phyloP scores from a whole-genome alignment of 2,329 filamentous ascomycete species.

The Myrmaecium sp. region DNA sequence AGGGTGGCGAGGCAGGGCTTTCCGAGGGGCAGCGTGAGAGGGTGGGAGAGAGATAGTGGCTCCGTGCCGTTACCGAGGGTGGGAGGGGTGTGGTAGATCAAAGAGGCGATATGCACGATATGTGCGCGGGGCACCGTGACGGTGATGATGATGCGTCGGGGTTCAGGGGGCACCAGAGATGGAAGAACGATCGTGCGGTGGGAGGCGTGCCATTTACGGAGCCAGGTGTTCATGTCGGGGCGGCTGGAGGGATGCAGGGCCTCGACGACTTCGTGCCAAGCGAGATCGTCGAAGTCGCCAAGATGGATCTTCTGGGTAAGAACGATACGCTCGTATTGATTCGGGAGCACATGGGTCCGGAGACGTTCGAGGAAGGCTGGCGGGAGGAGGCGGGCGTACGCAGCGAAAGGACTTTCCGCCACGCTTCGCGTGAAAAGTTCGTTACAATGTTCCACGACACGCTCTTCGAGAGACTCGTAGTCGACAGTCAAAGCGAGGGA shows the following conservation, averaged over 20 bases:
- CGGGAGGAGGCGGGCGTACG: slow-evolving; percentile 33
- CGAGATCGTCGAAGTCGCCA: slow-evolving; percentile 32
- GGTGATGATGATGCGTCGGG: slow-evolving; percentile 61
- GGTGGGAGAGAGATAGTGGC: slow-evolving; percentile 1
- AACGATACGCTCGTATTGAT: slow-evolving; percentile 36
- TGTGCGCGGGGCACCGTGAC: slow-evolving; percentile 76
- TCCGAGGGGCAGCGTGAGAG: slow-evolving; percentile 31
- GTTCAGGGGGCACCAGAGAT: slow-evolving; percentile 13
- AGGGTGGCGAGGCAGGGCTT: slow-evolving; percentile 48
- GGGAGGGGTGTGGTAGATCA: slow-evolving; percentile 34
- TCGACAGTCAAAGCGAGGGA: slow-evolving; percentile 50
- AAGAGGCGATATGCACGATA: slow-evolving; percentile 64
- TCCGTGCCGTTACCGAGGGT: neutral
- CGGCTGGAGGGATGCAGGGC: slow-evolving; percentile 29
- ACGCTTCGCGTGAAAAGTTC: slow-evolving; percentile 30
- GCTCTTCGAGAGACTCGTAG: slow-evolving; percentile 62
- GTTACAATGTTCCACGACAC: no score
- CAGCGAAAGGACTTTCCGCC: slow-evolving; percentile 27
- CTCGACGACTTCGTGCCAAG: slow-evolving; percentile 36
- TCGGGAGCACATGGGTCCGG: slow-evolving; percentile 27
- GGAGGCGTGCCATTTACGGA: slow-evolving; percentile 36
- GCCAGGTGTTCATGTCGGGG: slow-evolving; percentile 31
- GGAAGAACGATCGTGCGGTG: slow-evolving; percentile 10
- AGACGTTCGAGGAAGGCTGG: slow-evolving; percentile 32
- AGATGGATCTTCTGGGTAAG: slow-evolving; percentile 36